phyloP scores from a whole-genome alignment of 1,284 basidiomycete species.

The Leccinum angustisporum region DNA sequence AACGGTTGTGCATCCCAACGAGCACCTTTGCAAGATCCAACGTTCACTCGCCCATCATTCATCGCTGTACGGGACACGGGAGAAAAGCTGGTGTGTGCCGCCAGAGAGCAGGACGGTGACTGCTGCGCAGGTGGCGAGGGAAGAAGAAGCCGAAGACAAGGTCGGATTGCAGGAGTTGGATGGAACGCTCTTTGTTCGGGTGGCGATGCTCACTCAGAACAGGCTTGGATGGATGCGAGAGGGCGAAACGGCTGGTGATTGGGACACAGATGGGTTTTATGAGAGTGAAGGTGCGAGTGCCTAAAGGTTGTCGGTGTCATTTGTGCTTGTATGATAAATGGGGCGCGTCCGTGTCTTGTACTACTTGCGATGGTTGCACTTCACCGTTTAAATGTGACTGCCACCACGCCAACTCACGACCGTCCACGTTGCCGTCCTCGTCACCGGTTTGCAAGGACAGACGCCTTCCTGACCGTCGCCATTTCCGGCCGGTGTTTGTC shows the following conservation, averaged over 20 bases:
- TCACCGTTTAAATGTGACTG: background rate
- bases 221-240: slow-evolving; percentile 54
- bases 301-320: slow-evolving; percentile 4
- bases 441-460: slow-evolving; percentile 13
- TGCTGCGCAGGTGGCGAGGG: slow-evolving; percentile 19
- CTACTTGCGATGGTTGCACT: too few species aligned
- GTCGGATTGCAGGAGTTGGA: slow-evolving; percentile 26
- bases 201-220: slow-evolving; percentile 50
- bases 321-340: background rate
- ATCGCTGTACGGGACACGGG: slow-evolving; percentile 43
- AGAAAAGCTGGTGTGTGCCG: slow-evolving; percentile 29
- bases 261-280: slow-evolving; percentile 30
- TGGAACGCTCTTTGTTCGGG: slow-evolving; percentile 57
- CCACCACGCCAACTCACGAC: background rate
- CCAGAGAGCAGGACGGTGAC: slow-evolving; percentile 15
- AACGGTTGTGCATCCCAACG: slow-evolving; percentile 45
- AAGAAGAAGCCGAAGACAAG: slow-evolving; percentile 26
- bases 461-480: slow-evolving; percentile 9
- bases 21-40: slow-evolving; percentile 60
- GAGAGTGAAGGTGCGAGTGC: background rate
- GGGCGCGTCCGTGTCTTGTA: background rate
- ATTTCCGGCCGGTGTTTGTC: slow-evolving; percentile 31
- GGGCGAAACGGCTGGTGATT: slow-evolving; percentile 34
- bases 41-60: slow-evolving; percentile 55
- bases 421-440: background rate